Base-by-base conservation (phyloP, 345 rosid genomes). In the Aurinia saxatilis region DNA sequence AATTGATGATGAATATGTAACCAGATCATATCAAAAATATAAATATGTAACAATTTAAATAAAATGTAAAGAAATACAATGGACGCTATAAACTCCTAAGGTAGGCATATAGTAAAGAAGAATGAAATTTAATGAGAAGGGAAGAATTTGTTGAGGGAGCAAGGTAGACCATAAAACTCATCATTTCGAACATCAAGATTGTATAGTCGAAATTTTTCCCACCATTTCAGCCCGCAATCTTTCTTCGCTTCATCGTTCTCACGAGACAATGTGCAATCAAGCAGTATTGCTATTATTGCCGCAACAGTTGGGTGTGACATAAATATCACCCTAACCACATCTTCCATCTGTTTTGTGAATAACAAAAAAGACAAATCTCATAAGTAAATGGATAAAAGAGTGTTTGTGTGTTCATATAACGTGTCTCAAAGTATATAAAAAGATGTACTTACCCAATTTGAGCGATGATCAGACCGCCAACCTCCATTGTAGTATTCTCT, bases 151-250 rank as follows among this genome's bases (percentile, higher is more conserved):
- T 84, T 73, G 44, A 87, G 84, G n/a, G 67, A 45, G 70, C 73
- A 82, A 6, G 88, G 91, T 16, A 82, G 35, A 51, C 78, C 82
- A 54, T 87, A 82, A 78, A 87, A 84, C 60, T 87, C 95, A 56
- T 87, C 91, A 33, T 74, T 87, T 48, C 91, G 81, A 14, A 81
- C 76, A 42, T 87, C 91, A 0, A 79, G 78, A 42, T 72, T 76
- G 46, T 79, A 82, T 6, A 75, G 41, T 61, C 71, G 74, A 71
- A 82, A 86, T 66, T 74, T 86, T 27, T 86, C 87, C 86, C 87
- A 77, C 95, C 95, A 86, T 50, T 75, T 75, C 70, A 79, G 7
- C 0, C 84, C 85, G 9, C 68, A 75, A 74, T 84, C 90, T 49
- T 66, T 79, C 49, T 67, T 73, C 7, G 79, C 47, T 51, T 75